Conservation (phyloP, 352 stramenopile genomes). For the Lagenidium giganteum region DNA sequence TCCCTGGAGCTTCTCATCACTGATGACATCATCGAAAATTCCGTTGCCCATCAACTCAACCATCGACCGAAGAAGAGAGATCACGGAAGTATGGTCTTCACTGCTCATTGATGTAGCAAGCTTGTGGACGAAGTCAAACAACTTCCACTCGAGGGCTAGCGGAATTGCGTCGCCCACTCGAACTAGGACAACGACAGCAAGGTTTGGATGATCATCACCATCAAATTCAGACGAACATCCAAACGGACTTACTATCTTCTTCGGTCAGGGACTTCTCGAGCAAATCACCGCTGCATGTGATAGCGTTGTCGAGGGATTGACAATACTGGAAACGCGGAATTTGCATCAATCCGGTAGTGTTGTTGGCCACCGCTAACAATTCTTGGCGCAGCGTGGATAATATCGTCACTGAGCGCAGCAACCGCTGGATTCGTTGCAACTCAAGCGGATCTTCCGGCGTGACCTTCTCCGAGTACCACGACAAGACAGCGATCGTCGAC, state of each 20-base stretch:
- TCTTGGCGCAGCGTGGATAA: conserved; percentile 56
- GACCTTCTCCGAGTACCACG: conserved; percentile 62
- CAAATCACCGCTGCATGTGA: conserved; percentile 68
- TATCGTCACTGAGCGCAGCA: conserved; percentile 64
- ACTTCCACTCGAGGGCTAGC: conserved; percentile 63
- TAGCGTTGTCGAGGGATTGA: conserved; percentile 64
- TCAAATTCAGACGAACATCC: neutral
- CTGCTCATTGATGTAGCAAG: conserved; percentile 79
- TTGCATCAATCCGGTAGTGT: conserved; percentile 14
- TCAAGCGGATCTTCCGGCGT: conserved; percentile 52
- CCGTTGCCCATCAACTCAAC: conserved; percentile 47
- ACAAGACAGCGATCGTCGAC: conserved; percentile 72
- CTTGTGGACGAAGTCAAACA: conserved; percentile 63
- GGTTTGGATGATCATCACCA: too few species aligned
- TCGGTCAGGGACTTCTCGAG: conserved; percentile 24
- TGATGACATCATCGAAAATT: conserved; percentile 44
- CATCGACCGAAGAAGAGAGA: conserved; percentile 52
- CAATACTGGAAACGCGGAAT: conserved; percentile 78
- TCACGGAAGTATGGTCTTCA: conserved; percentile 64
- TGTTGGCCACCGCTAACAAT: conserved; percentile 24
- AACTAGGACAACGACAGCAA: conserved; percentile 29
- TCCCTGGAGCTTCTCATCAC: too few species aligned
- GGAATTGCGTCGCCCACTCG: conserved; percentile 42
- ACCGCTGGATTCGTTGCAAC: conserved; percentile 62
- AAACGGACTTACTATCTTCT: conserved; percentile 59